A percentile compares a stretch with the other conserved stretches of the same genome.
These are phyloP conservation scores for Colletotrichum somersetense DNA, from an alignment of 2,329 filamentous ascomycete species.

Conservation along the genomic window DNA sequence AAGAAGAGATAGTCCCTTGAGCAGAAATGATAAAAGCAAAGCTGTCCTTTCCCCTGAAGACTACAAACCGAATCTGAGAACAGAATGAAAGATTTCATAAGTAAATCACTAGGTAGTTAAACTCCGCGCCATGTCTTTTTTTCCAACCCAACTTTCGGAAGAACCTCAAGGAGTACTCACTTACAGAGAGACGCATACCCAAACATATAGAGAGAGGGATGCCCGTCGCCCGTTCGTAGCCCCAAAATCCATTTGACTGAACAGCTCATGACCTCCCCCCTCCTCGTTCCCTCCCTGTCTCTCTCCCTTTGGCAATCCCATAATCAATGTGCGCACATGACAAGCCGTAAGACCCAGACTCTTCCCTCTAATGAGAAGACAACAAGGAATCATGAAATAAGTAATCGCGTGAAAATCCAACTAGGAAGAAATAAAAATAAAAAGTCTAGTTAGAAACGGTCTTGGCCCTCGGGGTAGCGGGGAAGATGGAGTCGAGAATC, in stretches of 20 bases:
- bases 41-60: neutral
- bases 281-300: no score
- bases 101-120: slow-evolving; percentile 1
- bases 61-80: neutral
- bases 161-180: slow-evolving; percentile 13
- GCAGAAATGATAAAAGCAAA: neutral
- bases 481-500: slow-evolving; percentile 81
- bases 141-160: slow-evolving; percentile 18
- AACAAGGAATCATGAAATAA: neutral
- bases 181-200: neutral
- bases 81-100: neutral
- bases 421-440: neutral
- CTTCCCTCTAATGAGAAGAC: slow-evolving; percentile 23
- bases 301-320: no score
- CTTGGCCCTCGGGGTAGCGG: slow-evolving; percentile 31
- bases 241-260: slow-evolving; percentile 8
- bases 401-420: neutral
- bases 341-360: neutral
- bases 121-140: slow-evolving; percentile 42
- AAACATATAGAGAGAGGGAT: slow-evolving; percentile 20
- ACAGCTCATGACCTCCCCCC: slow-evolving; percentile 5
- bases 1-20: neutral
- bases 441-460: slow-evolving; percentile 36
- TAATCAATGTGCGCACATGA: neutral
- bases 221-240: slow-evolving; percentile 17